Evolutionary conservation across 805 yeast genomes (phyloP).

Genomic region (Priceomyces medius): DNA sequence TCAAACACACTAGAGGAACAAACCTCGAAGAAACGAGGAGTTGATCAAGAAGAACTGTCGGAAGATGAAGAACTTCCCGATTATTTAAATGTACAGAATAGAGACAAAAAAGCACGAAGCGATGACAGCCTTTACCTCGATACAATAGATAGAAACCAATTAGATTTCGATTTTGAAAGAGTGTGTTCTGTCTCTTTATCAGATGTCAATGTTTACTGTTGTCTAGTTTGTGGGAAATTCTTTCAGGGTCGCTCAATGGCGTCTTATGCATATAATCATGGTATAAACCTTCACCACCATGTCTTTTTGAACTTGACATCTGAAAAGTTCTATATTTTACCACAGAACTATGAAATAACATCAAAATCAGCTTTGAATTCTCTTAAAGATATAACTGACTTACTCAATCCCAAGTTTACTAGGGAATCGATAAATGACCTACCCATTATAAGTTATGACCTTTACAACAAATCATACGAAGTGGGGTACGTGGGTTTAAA

Average conservation of each 20-base stretch:
- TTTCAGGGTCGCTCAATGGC: constrained; percentile 62
- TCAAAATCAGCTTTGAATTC: constrained; percentile 21
- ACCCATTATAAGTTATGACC: constrained; percentile 34
- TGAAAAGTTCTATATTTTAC: constrained; percentile 54
- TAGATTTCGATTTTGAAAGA: constrained; percentile 72
- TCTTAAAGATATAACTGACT: constrained; percentile 51
- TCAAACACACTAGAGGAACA: not conserved
- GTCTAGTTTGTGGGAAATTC: constrained; percentile 72
- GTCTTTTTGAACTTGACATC: constrained; percentile 57
- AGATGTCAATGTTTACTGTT: constrained; percentile 62
- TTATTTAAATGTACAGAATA: constrained; percentile 5
- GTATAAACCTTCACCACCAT: constrained; percentile 62
- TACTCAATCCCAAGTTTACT: constrained; percentile 53
- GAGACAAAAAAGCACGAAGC: not conserved
- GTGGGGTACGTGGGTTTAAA: constrained; percentile 71
- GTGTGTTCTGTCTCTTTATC: constrained; percentile 64
- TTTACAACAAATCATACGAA: constrained; percentile 44
- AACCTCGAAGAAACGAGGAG: constrained; percentile 2
- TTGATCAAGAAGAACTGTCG: constrained; percentile 3
- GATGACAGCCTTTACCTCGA: constrained; percentile 30
- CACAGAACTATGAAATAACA: constrained; percentile 53
- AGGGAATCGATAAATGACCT: constrained; percentile 30
- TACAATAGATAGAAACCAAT: constrained; percentile 41
- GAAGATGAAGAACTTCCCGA: constrained; percentile 14
- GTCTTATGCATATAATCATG: constrained; percentile 69